Percentiles rank a stretch among this genome's conserved stretches.
These are phyloP conservation scores for Linum lewisii DNA, from an alignment of 345 rosid species.

Conservation along the genomic window DNA sequence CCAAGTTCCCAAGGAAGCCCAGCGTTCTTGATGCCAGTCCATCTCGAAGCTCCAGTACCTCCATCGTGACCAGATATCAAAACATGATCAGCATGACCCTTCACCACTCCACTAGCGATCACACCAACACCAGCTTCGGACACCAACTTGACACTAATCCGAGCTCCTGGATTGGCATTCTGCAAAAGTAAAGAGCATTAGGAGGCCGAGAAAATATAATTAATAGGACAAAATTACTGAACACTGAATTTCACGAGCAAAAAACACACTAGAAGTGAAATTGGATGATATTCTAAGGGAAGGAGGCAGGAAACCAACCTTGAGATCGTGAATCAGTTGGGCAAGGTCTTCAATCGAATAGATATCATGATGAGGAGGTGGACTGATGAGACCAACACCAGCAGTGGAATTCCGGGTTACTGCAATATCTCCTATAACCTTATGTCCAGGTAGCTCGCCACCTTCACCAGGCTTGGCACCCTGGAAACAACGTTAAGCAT, in stretches of 20 bases:
- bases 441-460: slow-evolving; percentile 99
- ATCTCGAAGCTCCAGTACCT: slow-evolving; percentile 98
- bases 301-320: slow-evolving; percentile 36
- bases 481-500: slow-evolving; percentile 29
- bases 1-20: slow-evolving; percentile 99
- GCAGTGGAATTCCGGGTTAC: slow-evolving; percentile 94
- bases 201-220: slow-evolving; percentile 4
- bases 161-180: slow-evolving; percentile 92
- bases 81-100: slow-evolving; percentile 98
- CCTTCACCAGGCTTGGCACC: slow-evolving; percentile 99
- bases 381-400: slow-evolving; percentile 98
- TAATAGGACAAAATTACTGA: not conserved
- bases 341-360: slow-evolving; percentile 99
- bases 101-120: slow-evolving; percentile 98
- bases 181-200: slow-evolving; percentile 21
- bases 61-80: slow-evolving; percentile 98
- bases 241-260: not conserved
- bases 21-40: slow-evolving; percentile 99
- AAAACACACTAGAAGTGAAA: not conserved
- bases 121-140: slow-evolving; percentile 99
- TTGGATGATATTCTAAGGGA: not conserved
- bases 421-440: slow-evolving; percentile 97
- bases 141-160: slow-evolving; percentile 90
- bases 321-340: slow-evolving; percentile 94
- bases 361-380: slow-evolving; percentile 99